Evolutionary conservation across 305 asterid species (phyloP), one percentile per base, ranked within the genome.

Genomic region (Fraxinus greggii): DNA sequence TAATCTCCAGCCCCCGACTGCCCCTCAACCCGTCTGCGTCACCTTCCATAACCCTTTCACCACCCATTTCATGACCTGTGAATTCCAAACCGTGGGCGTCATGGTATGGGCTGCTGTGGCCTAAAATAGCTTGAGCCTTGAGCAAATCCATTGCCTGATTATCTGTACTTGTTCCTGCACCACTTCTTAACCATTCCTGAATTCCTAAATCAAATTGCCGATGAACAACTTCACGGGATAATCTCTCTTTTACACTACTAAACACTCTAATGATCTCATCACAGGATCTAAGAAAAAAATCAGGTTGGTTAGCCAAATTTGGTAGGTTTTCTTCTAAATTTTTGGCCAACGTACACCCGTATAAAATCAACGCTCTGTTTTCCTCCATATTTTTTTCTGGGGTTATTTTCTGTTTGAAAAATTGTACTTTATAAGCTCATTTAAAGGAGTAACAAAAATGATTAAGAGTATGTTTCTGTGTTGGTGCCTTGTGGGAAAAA

Each of bases 191-290:
- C 94, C 91, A 91, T 45, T 89, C 92, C 38, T 80, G 93, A 72
- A 89, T 72, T 7, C 86, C 90, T 2, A 48, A 10, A 7, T 65
- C 85, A 38, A 29, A 5, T 5, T 54, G 84, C 75, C 15, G 72
- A 17, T 24, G 40, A 33, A 12, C 31, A 61, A 76, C 10, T 75
- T 77, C 81, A 65, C 31, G 63, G 13, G 48, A 12, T 7, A 88
- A 35, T 61, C 86, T 86, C 42, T 91, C 93, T 63, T 77, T 91
- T 48, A 83, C 85, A 74, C 67, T 84, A 12, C 75, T 84, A 81
- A 94, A 94, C 15, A 89, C 87, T 5, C 80, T 54, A 67, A 90
- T 69, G 29, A 94, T 92, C 21, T 94, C 94, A 0, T 90, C 93
- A 28, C 94, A 93, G 7, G 87, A 80, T 19, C 40, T 26, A 0